Evolutionary conservation across 2,329 filamentous ascomycete species (phyloP).

Genomic region (Aspergillus proliferans): DNA sequence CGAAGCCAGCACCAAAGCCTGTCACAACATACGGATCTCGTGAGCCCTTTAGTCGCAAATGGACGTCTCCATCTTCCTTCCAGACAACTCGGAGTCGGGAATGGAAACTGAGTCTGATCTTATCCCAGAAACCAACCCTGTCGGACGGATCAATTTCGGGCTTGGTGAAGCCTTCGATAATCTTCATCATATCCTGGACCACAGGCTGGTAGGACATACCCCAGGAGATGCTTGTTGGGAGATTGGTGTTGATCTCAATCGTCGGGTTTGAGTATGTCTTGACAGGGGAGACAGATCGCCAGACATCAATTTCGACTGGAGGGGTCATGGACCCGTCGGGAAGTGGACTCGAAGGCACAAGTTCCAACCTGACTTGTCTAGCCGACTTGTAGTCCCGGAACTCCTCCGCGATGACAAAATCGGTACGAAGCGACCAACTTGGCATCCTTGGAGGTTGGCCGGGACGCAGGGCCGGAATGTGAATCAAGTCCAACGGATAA

Average conservation of each 20-base stretch:
- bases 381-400: constrained; percentile 74
- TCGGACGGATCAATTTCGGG: constrained; percentile 91
- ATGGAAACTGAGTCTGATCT: constrained; percentile 89
- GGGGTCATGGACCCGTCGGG: constrained; percentile 52
- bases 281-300: constrained; percentile 85
- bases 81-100: constrained; percentile 83
- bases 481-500: constrained; percentile 85
- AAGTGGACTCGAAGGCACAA: constrained; percentile 64
- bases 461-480: constrained; percentile 75
- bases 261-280: constrained; percentile 94
- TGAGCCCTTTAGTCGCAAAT: constrained; percentile 79
- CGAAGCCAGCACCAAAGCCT: constrained; percentile 84
- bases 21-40: constrained; percentile 91
- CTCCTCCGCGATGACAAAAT: constrained; percentile 95
- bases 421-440: constrained; percentile 76
- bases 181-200: constrained; percentile 99
- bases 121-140: constrained; percentile 96
- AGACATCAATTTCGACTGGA: constrained; percentile 76
- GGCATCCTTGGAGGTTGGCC: constrained; percentile 73
- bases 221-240: constrained; percentile 93
- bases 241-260: constrained; percentile 85
- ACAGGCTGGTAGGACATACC: constrained; percentile 95
- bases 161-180: constrained; percentile 95
- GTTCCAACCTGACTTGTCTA: constrained; percentile 71
- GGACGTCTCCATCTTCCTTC: constrained; percentile 94